A percentile compares a stretch with the other conserved stretches of the same genome.
Conservation (phyloP, 2,329 filamentous ascomycete species). For the Pseudocercospora ulei region DNA sequence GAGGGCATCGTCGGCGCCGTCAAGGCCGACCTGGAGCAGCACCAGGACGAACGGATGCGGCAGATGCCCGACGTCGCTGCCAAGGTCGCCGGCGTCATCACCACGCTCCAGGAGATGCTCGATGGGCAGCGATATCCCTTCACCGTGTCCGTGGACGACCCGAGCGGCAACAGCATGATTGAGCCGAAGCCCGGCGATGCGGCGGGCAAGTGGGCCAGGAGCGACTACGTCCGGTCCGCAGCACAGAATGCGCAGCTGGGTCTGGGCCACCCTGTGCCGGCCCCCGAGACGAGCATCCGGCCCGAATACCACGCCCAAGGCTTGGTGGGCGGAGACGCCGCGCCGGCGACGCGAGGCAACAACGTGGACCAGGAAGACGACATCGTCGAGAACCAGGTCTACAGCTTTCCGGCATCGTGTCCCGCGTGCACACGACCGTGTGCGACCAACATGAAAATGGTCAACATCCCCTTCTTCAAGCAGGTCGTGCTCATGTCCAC, state of each 20-base stretch:
- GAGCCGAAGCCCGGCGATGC: slow-evolving; percentile 65
- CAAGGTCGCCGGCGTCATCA: slow-evolving; percentile 68
- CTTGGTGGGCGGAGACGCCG: slow-evolving; percentile 33
- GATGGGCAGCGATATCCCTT: slow-evolving; percentile 73
- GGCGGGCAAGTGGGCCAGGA: slow-evolving; percentile 81
- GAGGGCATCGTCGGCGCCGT: slow-evolving; percentile 76
- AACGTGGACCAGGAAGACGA: slow-evolving; percentile 50
- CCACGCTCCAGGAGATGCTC: slow-evolving; percentile 65
- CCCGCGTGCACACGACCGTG: slow-evolving; percentile 81
- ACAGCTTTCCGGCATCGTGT: slow-evolving; percentile 83
- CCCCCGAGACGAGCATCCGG: slow-evolving; percentile 49
- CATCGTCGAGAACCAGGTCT: slow-evolving; percentile 87
- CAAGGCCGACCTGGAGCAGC: slow-evolving; percentile 66
- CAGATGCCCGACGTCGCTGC: slow-evolving; percentile 66
- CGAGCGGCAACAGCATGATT: slow-evolving; percentile 93
- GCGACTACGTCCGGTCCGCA: slow-evolving; percentile 69
- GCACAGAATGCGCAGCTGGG: slow-evolving; percentile 83
- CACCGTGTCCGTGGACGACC: slow-evolving; percentile 77
- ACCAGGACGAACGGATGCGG: slow-evolving; percentile 72
- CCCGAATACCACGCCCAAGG: slow-evolving; percentile 45
- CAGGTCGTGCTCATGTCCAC: slow-evolving; percentile 95
- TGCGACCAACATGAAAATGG: slow-evolving; percentile 95
- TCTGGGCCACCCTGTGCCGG: slow-evolving; percentile 48
- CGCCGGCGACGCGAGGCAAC: slow-evolving; percentile 27
- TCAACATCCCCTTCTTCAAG: slow-evolving; percentile 96